These are phyloP conservation scores for Phyllosticta paracitricarpa DNA, from an alignment of 2,329 filamentous ascomycete species.

Conservation along the genomic window DNA sequence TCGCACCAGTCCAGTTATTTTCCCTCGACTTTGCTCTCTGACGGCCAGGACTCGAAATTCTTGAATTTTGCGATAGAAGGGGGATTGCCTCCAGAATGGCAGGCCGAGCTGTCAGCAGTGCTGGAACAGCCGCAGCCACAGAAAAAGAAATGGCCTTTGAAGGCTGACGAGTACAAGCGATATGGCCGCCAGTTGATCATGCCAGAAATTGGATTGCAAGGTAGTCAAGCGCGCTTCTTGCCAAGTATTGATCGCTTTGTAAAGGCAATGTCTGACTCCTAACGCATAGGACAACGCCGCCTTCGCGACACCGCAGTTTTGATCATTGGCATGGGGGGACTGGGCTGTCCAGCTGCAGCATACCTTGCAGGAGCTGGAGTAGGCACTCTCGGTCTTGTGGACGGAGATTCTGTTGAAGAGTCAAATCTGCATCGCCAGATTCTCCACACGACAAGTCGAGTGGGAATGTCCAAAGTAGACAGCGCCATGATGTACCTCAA, in stretches of 20 bases:
- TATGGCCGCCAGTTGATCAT: slow-evolving; percentile 91
- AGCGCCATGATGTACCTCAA: slow-evolving; percentile 45
- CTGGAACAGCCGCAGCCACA: slow-evolving; percentile 17
- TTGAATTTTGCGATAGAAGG: slow-evolving; percentile 28
- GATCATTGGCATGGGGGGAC: slow-evolving; percentile 75
- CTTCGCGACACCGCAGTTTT: slow-evolving; percentile 63
- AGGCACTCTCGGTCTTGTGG: slow-evolving; percentile 71
- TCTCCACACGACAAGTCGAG: slow-evolving; percentile 59
- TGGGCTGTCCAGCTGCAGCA: slow-evolving; percentile 86
- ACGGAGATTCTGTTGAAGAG: slow-evolving; percentile 77
- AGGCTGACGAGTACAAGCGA: slow-evolving; percentile 64
- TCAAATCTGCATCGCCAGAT: slow-evolving; percentile 93
- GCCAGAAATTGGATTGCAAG: slow-evolving; percentile 66
- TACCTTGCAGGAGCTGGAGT: slow-evolving; percentile 88
- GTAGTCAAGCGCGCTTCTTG: slow-evolving; percentile 30
- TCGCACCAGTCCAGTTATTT: slow-evolving; percentile 14
- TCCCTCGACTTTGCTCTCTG: slow-evolving; percentile 4
- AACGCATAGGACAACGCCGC: slow-evolving; percentile 57
- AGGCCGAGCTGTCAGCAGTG: slow-evolving; percentile 31
- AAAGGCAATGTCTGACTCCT: background rate
- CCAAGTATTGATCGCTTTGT: background rate
- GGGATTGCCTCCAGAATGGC: slow-evolving; percentile 33
- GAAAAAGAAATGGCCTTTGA: slow-evolving; percentile 51
- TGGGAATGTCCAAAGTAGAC: slow-evolving; percentile 71
- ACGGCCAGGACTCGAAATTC: slow-evolving; percentile 15